Conservation (phyloP, 2,329 filamentous ascomycete genomes). For the Colletotrichum camelliae region DNA sequence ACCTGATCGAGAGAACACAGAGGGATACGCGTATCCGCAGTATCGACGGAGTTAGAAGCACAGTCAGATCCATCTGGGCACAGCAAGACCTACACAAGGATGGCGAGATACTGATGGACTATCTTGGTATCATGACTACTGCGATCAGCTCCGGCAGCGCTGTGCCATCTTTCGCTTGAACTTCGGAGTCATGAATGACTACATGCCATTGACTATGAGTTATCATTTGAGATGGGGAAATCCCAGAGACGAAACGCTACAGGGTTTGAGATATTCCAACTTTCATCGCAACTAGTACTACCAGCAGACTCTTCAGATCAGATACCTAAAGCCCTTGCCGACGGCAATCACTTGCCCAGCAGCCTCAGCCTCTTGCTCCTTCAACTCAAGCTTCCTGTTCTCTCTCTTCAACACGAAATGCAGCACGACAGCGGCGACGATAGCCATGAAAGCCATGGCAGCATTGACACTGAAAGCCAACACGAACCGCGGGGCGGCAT, state of each 20-base stretch:
- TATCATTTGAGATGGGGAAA: background rate
- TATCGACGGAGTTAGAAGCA: constrained; percentile 25
- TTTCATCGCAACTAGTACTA: fast-evolving
- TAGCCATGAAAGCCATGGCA: constrained; percentile 27
- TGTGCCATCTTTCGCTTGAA: background rate
- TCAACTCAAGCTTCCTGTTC: constrained; percentile 25
- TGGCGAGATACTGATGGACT: constrained; percentile 32
- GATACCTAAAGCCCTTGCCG: constrained; percentile 23
- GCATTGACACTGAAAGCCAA: constrained; percentile 30
- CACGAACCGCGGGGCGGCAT: constrained; percentile 27
- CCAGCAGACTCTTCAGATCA: background rate
- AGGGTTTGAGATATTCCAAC: fast-evolving
- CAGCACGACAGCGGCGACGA: constrained; percentile 24
- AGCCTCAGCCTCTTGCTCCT: constrained; percentile 22
- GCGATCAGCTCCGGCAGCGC: background rate
- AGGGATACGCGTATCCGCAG: constrained; percentile 25
- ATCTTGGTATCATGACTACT: constrained; percentile 28
- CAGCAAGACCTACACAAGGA: constrained; percentile 38
- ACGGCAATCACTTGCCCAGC: background rate
- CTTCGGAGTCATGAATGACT: background rate
- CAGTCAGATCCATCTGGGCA: constrained; percentile 35
- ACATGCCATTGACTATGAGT: fast-evolving
- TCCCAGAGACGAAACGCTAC: fast-evolving
- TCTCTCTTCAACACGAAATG: constrained; percentile 26
- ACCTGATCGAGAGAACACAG: constrained; percentile 32